phyloP scores from a whole-genome alignment of 1,139 yeast genomes.

The Debaryomycetaceae sp. region DNA sequence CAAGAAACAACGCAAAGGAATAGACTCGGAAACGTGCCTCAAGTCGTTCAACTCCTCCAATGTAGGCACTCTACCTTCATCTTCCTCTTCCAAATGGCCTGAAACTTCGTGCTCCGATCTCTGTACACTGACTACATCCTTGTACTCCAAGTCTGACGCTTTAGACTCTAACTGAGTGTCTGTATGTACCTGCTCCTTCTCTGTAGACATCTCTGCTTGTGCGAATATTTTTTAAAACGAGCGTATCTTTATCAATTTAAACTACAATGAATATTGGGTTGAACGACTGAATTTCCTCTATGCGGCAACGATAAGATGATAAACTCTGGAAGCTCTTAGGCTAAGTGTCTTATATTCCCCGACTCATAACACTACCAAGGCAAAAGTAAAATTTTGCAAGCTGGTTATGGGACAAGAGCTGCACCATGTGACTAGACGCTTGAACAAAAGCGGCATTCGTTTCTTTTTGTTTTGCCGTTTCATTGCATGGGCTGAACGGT shows the following conservation, averaged over 20 bases:
- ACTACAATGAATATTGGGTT: too few relatives aligned
- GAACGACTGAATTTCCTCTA: background rate
- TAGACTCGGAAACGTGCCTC: slow-evolving; percentile 39
- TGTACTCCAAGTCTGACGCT: background rate
- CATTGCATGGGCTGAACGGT: background rate
- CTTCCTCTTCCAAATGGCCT: slow-evolving; percentile 9
- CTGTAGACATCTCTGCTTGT: background rate
- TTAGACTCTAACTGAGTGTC: background rate
- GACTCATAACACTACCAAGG: too few relatives aligned
- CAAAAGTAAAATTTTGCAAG: background rate
- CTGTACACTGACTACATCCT: background rate
- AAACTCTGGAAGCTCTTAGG: too few relatives aligned
- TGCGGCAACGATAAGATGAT: background rate
- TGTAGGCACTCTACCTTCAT: slow-evolving; percentile 35
- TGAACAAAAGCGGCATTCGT: background rate
- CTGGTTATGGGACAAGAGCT: background rate
- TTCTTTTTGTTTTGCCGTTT: background rate
- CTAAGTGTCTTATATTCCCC: too few relatives aligned
- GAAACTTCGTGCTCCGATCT: background rate
- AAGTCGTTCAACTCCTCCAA: slow-evolving; percentile 36
- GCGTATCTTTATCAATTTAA: background rate
- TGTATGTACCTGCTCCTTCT: background rate
- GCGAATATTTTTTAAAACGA: background rate
- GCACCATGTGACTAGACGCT: background rate
- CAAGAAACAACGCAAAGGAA: slow-evolving; percentile 56